phyloP scores from a whole-genome alignment of 495 filamentous ascomycete species.

The Aspergillus cristatus region DNA sequence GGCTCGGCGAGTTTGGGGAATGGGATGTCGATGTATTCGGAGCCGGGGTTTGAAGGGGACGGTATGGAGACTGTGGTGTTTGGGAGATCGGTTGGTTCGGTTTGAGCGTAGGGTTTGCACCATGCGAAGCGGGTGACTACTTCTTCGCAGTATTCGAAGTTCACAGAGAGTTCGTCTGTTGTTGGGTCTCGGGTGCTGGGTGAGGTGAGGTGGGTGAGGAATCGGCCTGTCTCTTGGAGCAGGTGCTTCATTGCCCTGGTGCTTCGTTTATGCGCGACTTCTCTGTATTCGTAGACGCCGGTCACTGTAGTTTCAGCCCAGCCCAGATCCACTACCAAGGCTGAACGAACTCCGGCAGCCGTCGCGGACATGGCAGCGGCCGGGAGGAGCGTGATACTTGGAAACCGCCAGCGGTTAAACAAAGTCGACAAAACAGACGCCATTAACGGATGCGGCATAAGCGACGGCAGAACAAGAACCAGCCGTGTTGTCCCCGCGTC shows the following conservation, averaged over 20 bases:
- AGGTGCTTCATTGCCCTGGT: slow-evolving; percentile 65
- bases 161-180: slow-evolving; percentile 31
- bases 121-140: slow-evolving; percentile 63
- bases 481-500: slow-evolving; percentile 67
- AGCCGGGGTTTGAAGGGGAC: slow-evolving; percentile 30
- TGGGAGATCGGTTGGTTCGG: slow-evolving; percentile 1
- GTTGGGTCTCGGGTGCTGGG: slow-evolving; percentile 5
- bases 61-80: slow-evolving; percentile 30
- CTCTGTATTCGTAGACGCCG: slow-evolving; percentile 79
- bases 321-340: slow-evolving; percentile 77
- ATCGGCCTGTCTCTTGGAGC: slow-evolving; percentile 55
- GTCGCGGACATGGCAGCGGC: slow-evolving; percentile 61
- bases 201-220: slow-evolving; percentile 42
- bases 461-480: slow-evolving; percentile 66
- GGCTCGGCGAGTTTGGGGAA: slow-evolving; percentile 62
- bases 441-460: slow-evolving; percentile 69
- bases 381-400: slow-evolving; percentile 72
- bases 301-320: slow-evolving; percentile 84
- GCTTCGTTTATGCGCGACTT: slow-evolving; percentile 56
- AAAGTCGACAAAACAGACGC: slow-evolving; percentile 63
- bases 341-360: slow-evolving; percentile 71
- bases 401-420: slow-evolving; percentile 70
- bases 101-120: slow-evolving; percentile 44
- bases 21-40: slow-evolving; percentile 42
- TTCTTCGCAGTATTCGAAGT: slow-evolving; percentile 73